Conservation (phyloP, 192 early-diverging fungal species). For the Piromyces sp. region DNA sequence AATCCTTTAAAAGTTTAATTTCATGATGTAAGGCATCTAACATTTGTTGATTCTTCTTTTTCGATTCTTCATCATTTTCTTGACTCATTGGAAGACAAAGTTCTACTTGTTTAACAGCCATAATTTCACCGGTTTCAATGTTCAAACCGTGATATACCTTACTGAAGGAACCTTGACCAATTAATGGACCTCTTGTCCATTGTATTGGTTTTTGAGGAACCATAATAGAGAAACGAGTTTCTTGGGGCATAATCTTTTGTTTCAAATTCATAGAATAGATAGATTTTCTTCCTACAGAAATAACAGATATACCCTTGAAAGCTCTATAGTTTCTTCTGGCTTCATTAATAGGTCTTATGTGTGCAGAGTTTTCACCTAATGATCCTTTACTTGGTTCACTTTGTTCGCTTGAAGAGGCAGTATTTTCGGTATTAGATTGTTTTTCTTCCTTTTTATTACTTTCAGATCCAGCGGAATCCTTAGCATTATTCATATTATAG, state of each 20-base stretch:
- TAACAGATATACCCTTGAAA: neutral
- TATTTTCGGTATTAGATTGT: neutral
- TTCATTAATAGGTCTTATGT: neutral
- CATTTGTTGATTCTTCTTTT: neutral
- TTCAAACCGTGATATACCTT: slow-evolving; percentile 84
- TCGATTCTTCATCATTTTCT: slow-evolving; percentile 27
- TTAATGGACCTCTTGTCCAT: slow-evolving; percentile 78
- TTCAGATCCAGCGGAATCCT: neutral
- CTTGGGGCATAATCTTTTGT: neutral
- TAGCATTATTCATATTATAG: neutral
- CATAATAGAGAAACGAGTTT: neutral
- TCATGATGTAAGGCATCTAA: slow-evolving; percentile 74
- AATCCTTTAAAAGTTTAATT: slow-evolving; percentile 73
- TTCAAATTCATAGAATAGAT: neutral
- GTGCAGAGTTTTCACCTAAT: neutral
- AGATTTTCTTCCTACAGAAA: neutral
- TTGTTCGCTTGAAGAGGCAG: neutral
- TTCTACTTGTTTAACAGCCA: slow-evolving; percentile 96
- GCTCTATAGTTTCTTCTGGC: neutral
- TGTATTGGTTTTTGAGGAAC: slow-evolving; percentile 8
- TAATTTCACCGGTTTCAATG: slow-evolving; percentile 67
- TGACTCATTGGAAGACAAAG: slow-evolving; percentile 49
- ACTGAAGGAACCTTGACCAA: slow-evolving; percentile 93
- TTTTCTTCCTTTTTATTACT: too few species aligned
- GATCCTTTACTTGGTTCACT: neutral